phyloP scores from a whole-genome alignment of 768 basidiomycete species.

The Austroboletus eburneus region DNA sequence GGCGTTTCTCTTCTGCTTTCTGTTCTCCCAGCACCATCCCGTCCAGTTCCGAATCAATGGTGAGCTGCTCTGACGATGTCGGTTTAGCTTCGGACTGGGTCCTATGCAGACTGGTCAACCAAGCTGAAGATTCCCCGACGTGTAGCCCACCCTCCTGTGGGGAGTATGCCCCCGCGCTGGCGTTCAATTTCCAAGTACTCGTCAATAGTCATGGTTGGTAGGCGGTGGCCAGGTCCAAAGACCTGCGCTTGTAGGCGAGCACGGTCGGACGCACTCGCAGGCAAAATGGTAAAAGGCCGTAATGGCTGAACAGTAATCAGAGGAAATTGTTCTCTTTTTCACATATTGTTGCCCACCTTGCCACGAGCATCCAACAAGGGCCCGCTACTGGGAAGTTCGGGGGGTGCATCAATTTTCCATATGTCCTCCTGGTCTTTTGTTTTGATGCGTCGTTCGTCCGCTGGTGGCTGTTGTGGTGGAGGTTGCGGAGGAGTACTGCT shows the following conservation, averaged over 20 bases:
- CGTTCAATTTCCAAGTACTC: conserved; percentile 88
- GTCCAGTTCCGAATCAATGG: conserved; percentile 79
- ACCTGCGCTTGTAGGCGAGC: conserved; percentile 73
- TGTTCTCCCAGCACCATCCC: conserved; percentile 64
- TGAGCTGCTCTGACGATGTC: conserved; percentile 75
- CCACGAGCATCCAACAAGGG: conserved; percentile 72
- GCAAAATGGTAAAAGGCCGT: conserved; percentile 90
- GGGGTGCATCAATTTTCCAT: conserved; percentile 71
- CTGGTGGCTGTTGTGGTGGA: conserved; percentile 26
- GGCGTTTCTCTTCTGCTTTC: conserved; percentile 71
- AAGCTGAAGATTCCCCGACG: not conserved
- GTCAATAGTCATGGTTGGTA: conserved; percentile 95
- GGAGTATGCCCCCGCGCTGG: conserved; percentile 80
- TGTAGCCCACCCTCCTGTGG: conserved; percentile 74
- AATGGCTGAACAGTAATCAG: conserved; percentile 54
- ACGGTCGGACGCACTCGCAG: conserved; percentile 64
- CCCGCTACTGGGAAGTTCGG: conserved; percentile 45
- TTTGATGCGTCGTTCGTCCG: conserved; percentile 38
- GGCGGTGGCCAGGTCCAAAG: conserved; percentile 74
- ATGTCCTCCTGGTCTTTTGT: conserved; percentile 46
- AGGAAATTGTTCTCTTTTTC: not conserved
- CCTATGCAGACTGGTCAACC: conserved; percentile 35
- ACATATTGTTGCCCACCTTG: conserved; percentile 48
- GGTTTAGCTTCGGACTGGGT: conserved; percentile 60
- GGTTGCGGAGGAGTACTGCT: conserved; percentile 44